Evolutionary conservation across 2,329 filamentous ascomycete genomes (phyloP).

Genomic region (Bisporella sp.): DNA sequence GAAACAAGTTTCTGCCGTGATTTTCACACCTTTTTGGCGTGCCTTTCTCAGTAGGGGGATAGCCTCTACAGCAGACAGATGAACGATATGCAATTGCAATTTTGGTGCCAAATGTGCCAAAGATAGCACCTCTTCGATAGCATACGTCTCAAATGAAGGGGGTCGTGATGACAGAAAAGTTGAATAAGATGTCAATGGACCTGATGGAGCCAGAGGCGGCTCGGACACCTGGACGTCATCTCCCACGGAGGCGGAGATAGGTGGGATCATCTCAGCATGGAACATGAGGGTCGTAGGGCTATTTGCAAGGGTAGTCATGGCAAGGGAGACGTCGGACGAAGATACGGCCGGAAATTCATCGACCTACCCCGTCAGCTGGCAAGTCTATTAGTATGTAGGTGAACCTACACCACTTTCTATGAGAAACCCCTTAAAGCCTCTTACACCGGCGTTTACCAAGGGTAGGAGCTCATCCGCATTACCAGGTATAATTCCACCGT

Average conservation of each 20-base stretch:
- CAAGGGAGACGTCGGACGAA: constrained; percentile 67
- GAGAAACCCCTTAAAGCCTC: constrained; percentile 95
- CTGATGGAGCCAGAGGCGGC: constrained; percentile 63
- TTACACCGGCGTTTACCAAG: constrained; percentile 76
- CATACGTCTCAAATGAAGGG: constrained; percentile 83
- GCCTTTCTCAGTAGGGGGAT: constrained; percentile 60
- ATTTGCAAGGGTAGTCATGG: constrained; percentile 74
- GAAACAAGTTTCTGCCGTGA: constrained; percentile 73
- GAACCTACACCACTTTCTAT: constrained; percentile 84
- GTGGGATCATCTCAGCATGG: constrained; percentile 97
- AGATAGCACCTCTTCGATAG: constrained; percentile 78
- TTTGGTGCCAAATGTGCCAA: constrained; percentile 73
- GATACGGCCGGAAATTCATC: constrained; percentile 95
- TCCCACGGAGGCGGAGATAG: constrained; percentile 70
- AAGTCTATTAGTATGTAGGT: constrained; percentile 12
- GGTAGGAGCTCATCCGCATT: constrained; percentile 74
- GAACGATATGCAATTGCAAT: constrained; percentile 82
- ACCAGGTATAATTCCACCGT: constrained; percentile 88
- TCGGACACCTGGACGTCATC: constrained; percentile 66
- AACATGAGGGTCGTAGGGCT: constrained; percentile 94
- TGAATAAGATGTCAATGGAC: constrained; percentile 69
- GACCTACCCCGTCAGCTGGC: constrained; percentile 46
- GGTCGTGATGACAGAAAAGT: constrained; percentile 92
- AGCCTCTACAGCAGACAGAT: constrained; percentile 61
- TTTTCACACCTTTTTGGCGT: constrained; percentile 53